Evolutionary conservation across 176 grass and related monocot genomes (phyloP).

Genomic region (Avena insularis): DNA sequence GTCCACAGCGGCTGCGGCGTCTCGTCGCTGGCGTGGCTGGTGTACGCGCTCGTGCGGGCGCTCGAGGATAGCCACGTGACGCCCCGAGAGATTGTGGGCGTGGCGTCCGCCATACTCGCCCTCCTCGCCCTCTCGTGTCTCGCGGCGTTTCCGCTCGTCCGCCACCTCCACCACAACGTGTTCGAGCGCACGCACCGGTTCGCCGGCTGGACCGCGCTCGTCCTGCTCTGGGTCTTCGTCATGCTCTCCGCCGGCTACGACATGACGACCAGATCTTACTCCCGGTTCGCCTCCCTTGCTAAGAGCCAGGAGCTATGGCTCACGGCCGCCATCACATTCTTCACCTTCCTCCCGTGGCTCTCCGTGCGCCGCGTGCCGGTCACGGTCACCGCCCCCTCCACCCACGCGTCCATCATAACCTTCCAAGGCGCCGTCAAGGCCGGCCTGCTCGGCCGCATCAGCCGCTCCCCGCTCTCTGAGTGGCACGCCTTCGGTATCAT

Average conservation of each 20-base stretch:
- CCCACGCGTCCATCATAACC: constrained; percentile 63
- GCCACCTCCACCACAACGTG: constrained; percentile 83
- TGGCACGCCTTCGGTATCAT: constrained; percentile 84
- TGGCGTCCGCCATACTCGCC: constrained; percentile 54
- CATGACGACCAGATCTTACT: constrained; percentile 47
- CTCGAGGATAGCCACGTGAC: constrained; percentile 9
- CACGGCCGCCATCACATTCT: constrained; percentile 54
- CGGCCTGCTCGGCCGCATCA: constrained; percentile 68
- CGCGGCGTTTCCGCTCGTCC: constrained; percentile 67
- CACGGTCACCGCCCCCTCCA: constrained; percentile 53
- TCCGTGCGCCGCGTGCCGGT: constrained; percentile 62
- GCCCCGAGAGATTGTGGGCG: constrained; percentile 40
- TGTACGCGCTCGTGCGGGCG: constrained; percentile 52
- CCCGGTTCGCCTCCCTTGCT: constrained; percentile 38
- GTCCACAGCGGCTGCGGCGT: constrained; percentile 73
- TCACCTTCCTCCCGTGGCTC: constrained; percentile 68
- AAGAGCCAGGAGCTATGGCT: constrained; percentile 60
- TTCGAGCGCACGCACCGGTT: constrained; percentile 78
- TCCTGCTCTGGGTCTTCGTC: constrained; percentile 63
- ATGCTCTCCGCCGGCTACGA: constrained; percentile 57
- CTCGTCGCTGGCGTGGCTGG: constrained; percentile 66
- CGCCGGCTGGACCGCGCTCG: constrained; percentile 65
- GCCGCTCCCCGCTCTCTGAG: constrained; percentile 69
- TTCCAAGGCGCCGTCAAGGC: constrained; percentile 59
- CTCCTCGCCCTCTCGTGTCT: constrained; percentile 56